Base-by-base conservation (phyloP, 2,329 filamentous ascomycete species). In the Neodidymelliopsis sp. region DNA sequence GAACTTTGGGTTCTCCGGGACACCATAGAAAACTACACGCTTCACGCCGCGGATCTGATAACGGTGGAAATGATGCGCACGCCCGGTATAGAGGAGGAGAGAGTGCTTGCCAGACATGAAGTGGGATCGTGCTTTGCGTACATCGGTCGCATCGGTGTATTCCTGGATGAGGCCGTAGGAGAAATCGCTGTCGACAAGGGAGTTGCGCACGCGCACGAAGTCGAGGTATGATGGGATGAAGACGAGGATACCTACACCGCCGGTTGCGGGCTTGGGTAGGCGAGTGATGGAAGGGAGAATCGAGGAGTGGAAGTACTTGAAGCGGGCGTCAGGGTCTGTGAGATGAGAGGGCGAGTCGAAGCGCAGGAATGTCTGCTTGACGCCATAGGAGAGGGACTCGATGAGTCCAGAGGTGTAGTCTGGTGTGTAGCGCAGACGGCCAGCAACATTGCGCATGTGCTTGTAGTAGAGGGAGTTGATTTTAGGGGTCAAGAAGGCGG, bases 61-160 rank as follows among this genome's bases (percentile, higher is more conserved):
- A n/a, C 94, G 83, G 38, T 91, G 85, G 79, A 97, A 97, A 74
- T 99, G 94, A 74, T 99, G 94, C n/a, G 92, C 90, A 50, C 94
- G 86, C 71, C 96, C 93, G 2, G 92, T 95, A 75, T 97, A 99
- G 12, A 99, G 78, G 28, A 99, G 75, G 13, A 97, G 82, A 15
- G 85, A 85, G 69, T 97, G 89, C 12, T 91, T 82, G 4, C 92
- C 94, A 28, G 79, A 88, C 57, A 91, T 77, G 74, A 99, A 97
- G 69, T 97, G 90, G 10, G 89, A 92, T 18, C 93, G 82, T 7
- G 93, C 91, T 28, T 93, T 85, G 30, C 90, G 87, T 22, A 91
- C 87, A 57, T 96, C 91, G 6, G 86, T 82, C 6, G 87, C 78
- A 34, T 89, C 84, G 0, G 89, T 88, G 72, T 97, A 97, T 74